Conservation (phyloP, 495 filamentous ascomycete genomes). For the Xylaria castorea region DNA sequence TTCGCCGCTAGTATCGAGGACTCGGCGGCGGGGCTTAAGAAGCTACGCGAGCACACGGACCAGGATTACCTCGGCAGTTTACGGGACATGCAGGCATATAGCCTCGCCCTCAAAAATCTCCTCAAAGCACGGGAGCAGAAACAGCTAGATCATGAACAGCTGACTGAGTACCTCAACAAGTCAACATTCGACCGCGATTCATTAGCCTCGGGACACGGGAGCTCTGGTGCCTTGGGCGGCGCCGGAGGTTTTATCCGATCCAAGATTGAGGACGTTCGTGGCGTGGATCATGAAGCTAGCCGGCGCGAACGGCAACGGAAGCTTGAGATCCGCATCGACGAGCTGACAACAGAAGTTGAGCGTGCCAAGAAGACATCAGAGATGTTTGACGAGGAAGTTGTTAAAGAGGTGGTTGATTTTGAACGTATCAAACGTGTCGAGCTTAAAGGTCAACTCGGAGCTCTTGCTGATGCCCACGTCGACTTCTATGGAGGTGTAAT, state of each 20-base stretch:
- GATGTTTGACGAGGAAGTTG: conserved; percentile 91
- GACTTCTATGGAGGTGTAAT: conserved; percentile 82
- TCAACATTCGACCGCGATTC: conserved; percentile 86
- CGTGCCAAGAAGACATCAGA: conserved; percentile 81
- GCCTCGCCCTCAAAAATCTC: conserved; percentile 78
- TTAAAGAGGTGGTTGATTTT: conserved; percentile 90
- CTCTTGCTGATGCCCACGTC: conserved; percentile 83
- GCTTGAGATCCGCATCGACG: conserved; percentile 88
- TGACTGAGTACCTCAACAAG: conserved; percentile 94
- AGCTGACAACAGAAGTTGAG: conserved; percentile 87
- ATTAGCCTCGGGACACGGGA: conserved; percentile 72
- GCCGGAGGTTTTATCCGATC: conserved; percentile 89
- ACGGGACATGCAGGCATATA: conserved; percentile 93
- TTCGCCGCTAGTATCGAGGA: conserved; percentile 89
- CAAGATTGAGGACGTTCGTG: conserved; percentile 96
- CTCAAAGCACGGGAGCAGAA: conserved; percentile 96
- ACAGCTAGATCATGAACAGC: conserved; percentile 94
- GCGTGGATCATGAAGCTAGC: conserved; percentile 93
- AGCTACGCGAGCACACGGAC: conserved; percentile 88
- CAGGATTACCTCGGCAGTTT: conserved; percentile 92
- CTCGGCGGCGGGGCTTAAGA: conserved; percentile 74
- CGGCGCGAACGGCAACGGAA: conserved; percentile 85
- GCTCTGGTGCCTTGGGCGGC: conserved; percentile 60
- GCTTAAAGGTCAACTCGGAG: conserved; percentile 85
- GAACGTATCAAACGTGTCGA: conserved; percentile 95